phyloP scores from a whole-genome alignment of 176 grass and related monocot species.

The Guadua angustifolia region DNA sequence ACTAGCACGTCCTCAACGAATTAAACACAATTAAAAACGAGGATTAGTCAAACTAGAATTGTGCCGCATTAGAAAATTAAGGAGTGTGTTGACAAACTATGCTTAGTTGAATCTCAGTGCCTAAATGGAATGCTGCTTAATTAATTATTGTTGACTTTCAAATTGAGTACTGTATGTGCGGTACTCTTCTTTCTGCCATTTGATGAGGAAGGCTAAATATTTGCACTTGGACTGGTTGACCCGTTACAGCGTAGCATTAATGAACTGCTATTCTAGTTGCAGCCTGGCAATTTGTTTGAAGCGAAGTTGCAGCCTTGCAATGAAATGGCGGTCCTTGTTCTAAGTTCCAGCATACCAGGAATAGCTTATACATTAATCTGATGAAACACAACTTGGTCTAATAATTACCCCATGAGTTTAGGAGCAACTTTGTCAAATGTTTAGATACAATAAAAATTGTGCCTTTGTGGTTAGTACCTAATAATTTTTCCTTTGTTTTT shows the following conservation, averaged over 20 bases:
- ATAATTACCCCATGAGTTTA: neutral
- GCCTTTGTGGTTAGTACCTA: neutral
- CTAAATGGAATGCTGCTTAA: slow-evolving; percentile 20
- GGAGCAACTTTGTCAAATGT: neutral
- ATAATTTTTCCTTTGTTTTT: neutral
- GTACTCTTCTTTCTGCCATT: neutral
- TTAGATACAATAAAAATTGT: neutral
- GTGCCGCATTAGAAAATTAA: neutral
- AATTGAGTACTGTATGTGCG: neutral
- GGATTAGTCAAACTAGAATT: neutral
- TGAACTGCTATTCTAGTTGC: neutral
- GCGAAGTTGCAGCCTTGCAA: neutral
- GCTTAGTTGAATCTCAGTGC: neutral
- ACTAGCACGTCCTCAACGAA: neutral
- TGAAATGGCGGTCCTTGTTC: neutral
- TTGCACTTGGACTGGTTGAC: slow-evolving; percentile 21
- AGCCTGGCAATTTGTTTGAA: neutral
- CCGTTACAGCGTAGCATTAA: neutral
- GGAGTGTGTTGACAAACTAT: neutral
- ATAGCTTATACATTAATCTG: neutral
- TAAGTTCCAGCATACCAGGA: neutral
- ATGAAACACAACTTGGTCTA: neutral
- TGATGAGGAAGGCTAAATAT: neutral
- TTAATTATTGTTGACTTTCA: slow-evolving; percentile 19
- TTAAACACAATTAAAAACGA: neutral